Conservation (phyloP, 371 early-diverging fungal species). For the Mucor circinelloides region DNA sequence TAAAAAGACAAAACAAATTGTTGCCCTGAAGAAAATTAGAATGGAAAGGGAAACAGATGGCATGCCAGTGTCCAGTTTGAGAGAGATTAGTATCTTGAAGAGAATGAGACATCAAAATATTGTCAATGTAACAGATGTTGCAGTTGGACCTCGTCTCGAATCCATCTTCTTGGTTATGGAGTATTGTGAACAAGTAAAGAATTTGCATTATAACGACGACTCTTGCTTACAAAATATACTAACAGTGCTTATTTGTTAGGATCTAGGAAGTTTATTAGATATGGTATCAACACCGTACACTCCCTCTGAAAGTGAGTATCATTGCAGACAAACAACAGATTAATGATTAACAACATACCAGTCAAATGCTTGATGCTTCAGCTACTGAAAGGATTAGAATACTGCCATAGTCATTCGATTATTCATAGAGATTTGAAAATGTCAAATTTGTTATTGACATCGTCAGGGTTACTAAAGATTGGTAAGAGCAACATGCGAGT, state of each 20-base stretch:
- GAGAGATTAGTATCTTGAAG: conserved; percentile 93
- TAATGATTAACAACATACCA: conserved; percentile 18
- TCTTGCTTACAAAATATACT: neutral
- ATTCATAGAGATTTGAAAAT: conserved; percentile 88
- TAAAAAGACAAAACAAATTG: conserved; percentile 65
- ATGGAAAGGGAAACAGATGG: conserved; percentile 85
- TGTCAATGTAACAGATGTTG: conserved; percentile 83
- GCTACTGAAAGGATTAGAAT: conserved; percentile 73
- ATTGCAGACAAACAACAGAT: neutral
- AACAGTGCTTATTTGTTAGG: conserved; percentile 32
- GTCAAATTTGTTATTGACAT: conserved; percentile 80
- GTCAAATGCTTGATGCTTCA: conserved; percentile 86
- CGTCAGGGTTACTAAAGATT: conserved; percentile 78
- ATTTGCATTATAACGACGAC: neutral
- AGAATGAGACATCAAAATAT: conserved; percentile 85
- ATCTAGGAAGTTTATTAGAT: conserved; percentile 70
- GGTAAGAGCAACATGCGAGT: conserved; percentile 20
- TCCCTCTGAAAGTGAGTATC: conserved; percentile 55
- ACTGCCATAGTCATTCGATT: conserved; percentile 76
- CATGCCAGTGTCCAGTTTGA: conserved; percentile 79
- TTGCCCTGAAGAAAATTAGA: conserved; percentile 90
- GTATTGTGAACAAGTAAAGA: conserved; percentile 70
- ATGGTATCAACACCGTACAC: conserved; percentile 62
- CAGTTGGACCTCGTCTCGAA: conserved; percentile 64
- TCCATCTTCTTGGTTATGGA: conserved; percentile 80